Evolutionary conservation across 257 asterid genomes (phyloP), one percentile per base, ranked within the genome.

Genomic region (Vinca minor): DNA sequence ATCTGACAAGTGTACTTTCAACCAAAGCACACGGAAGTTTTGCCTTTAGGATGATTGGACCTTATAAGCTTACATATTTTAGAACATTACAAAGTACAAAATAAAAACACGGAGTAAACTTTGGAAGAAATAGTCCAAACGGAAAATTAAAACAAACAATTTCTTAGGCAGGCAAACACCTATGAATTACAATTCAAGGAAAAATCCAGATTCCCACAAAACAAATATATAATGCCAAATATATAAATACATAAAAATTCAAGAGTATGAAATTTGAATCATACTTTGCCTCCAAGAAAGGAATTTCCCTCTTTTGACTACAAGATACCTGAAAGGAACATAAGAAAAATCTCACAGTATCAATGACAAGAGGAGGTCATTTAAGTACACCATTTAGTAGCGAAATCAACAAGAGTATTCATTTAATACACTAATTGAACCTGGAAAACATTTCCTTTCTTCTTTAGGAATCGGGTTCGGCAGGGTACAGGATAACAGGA

Each of bases 361-460:
- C 46, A 56, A 13, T 34, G 5, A 8, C n/a, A 36, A 44, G 38
- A 68, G 5, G 63, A 59, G 1, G 13, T 20, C 39, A 58, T 34
- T 10, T n/a, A 21, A 9, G 61, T 13, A 68, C 20, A 15, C 28
- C 17, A 17, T 15, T 56, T 9, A 31, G 57, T 67, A 20, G 31
- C 23, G 4, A 29, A 17, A 23, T 9, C 46, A 49, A 25, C 26
- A 49, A 61, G 2, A 23, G 23, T 34, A 66, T 62, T 59, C 48
- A 66, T 55, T 14, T 36, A 74, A 28, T 53, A 21, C 8, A 46
- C 42, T n/a, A 42, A 49, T 31, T n/a, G 57, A 66, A 86, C 96
- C 96, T 84, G 82, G 21, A 69, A 69, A 66, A 23, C 77, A 63
- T 77, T 76, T 53, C 50, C 73, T 67, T 80, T 81, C 79, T 23